phyloP scores from a whole-genome alignment of 495 filamentous ascomycete genomes.

The Aspergillus haitiensis region DNA sequence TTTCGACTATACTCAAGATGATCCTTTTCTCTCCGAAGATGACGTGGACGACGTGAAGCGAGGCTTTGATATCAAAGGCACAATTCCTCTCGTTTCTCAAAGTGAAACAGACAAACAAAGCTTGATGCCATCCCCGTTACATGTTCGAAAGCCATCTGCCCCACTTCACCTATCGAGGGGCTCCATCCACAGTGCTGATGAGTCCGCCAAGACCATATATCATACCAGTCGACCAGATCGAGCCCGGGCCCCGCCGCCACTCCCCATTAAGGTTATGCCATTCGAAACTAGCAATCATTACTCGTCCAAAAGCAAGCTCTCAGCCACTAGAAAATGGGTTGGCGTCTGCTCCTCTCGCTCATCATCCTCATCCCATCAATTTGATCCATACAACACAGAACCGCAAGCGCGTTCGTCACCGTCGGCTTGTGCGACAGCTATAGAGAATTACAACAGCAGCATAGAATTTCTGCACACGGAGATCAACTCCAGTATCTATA shows the following conservation, averaged over 20 bases:
- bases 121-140: slow-evolving; percentile 33
- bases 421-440: slow-evolving; percentile 12
- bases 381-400: neutral
- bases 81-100: neutral
- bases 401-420: slow-evolving; percentile 3
- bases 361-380: neutral
- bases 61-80: neutral
- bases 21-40: slow-evolving; percentile 32
- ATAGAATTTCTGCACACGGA: slow-evolving; percentile 32
- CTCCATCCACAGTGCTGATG: neutral
- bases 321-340: neutral
- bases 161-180: neutral
- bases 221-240: neutral
- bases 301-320: neutral
- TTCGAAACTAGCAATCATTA: neutral
- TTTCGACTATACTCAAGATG: slow-evolving; percentile 22
- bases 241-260: slow-evolving; percentile 23
- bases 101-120: neutral
- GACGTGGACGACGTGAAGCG: neutral
- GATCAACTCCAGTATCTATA: slow-evolving; percentile 27
- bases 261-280: slow-evolving; percentile 29
- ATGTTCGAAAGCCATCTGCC: slow-evolving; percentile 24
- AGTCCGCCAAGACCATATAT: neutral
- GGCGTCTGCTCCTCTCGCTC: neutral
- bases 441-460: slow-evolving; percentile 27